These are phyloP conservation scores for Striga hermonthica DNA, from an alignment of 305 asterid genomes.

Conservation along the genomic window DNA sequence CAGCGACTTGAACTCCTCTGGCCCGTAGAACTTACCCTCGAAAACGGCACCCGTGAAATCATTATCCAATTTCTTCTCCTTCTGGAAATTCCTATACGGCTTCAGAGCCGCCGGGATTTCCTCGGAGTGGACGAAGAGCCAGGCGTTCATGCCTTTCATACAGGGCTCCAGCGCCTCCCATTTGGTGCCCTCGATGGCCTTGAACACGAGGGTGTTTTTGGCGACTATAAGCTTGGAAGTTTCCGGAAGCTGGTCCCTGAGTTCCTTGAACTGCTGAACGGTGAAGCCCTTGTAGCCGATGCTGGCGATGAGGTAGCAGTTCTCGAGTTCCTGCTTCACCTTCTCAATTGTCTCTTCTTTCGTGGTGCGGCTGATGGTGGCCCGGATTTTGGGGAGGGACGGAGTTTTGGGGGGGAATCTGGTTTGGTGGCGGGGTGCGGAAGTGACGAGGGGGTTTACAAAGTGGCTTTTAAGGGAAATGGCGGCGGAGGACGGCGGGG, in stretches of 20 bases:
- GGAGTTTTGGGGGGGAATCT: conserved; percentile 23
- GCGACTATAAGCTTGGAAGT: conserved; percentile 72
- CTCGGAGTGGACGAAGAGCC: conserved; percentile 80
- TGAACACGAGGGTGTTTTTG: conserved; percentile 75
- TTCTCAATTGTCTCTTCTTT: conserved; percentile 81
- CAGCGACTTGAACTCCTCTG: conserved; percentile 83
- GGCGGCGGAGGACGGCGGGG: conserved; percentile 34
- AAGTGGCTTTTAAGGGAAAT: conserved; percentile 65
- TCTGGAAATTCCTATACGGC: conserved; percentile 76
- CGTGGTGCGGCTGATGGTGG: conserved; percentile 84
- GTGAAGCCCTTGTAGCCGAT: conserved; percentile 67
- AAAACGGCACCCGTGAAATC: conserved; percentile 87
- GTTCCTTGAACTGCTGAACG: conserved; percentile 59
- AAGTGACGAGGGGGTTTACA: conserved; percentile 44
- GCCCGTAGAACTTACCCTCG: conserved; percentile 80
- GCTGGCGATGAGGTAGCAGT: conserved; percentile 73
- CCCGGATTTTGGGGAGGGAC: conserved; percentile 41
- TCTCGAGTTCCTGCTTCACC: conserved; percentile 64
- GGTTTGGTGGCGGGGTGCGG: conserved; percentile 31
- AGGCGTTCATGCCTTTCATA: conserved; percentile 94
- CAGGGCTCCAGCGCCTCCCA: conserved; percentile 74
- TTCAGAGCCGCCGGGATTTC: conserved; percentile 86
- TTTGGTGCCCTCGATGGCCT: conserved; percentile 81
- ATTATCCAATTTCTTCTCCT: conserved; percentile 76
- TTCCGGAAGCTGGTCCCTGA: conserved; percentile 70